These are phyloP conservation scores for Lachancea waltii DNA, from an alignment of 805 yeast genomes.

Conservation along the genomic window DNA sequence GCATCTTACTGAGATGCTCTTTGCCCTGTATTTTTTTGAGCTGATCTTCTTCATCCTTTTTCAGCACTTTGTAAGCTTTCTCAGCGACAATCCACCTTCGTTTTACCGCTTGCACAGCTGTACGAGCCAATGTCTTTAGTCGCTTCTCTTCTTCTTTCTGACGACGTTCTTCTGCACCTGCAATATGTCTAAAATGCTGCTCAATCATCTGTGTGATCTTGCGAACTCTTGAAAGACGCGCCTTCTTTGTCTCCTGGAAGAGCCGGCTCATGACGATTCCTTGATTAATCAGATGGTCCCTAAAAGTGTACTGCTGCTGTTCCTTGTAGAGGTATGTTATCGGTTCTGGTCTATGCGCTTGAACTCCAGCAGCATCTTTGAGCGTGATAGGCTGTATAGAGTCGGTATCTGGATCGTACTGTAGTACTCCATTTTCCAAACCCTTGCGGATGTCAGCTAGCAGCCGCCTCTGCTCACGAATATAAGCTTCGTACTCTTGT, in stretches of 20 bases:
- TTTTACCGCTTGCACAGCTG: constrained; percentile 76
- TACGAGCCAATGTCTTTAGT: constrained; percentile 63
- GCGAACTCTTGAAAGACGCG: constrained; percentile 59
- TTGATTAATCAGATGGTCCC: constrained; percentile 72
- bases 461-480: constrained; percentile 45
- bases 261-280: constrained; percentile 65
- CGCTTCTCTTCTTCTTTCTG: constrained; percentile 69
- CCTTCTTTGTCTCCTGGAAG: constrained; percentile 57
- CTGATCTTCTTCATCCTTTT: constrained; percentile 72
- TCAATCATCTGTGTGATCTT: constrained; percentile 79
- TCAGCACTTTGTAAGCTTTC: constrained; percentile 67
- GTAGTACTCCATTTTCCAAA: constrained; percentile 37
- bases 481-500: constrained; percentile 55
- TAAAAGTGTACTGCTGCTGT: constrained; percentile 43
- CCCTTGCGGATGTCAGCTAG: constrained; percentile 43
- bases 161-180: constrained; percentile 83
- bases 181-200: constrained; percentile 73
- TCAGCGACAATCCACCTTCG: constrained; percentile 89
- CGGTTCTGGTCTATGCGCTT: constrained; percentile 42
- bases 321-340: constrained; percentile 34
- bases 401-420: constrained; percentile 38
- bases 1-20: constrained; percentile 77
- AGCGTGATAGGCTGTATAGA: constrained; percentile 41
- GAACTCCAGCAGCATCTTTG: constrained; percentile 33
- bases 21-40: constrained; percentile 75